phyloP scores from a whole-genome alignment of 2,329 filamentous ascomycete species.

The Aspergillus vadensis region DNA sequence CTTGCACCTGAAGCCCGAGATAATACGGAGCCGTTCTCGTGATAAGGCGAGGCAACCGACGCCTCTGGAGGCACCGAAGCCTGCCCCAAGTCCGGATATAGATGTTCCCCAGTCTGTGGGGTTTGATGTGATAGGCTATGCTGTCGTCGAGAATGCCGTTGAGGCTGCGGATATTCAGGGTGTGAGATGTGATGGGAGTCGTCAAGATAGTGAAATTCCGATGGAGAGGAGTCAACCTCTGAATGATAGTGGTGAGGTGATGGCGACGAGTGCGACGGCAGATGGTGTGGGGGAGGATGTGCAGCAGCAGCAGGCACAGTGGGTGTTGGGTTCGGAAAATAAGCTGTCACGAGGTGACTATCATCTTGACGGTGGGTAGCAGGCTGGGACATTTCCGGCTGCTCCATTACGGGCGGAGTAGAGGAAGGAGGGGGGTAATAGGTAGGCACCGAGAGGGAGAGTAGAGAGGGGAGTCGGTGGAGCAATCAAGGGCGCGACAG shows the following conservation, averaged over 20 bases:
- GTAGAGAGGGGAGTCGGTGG: constrained; percentile 15
- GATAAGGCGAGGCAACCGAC: constrained; percentile 25
- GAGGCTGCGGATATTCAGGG: constrained; percentile 25
- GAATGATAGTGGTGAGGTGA: constrained; percentile 7
- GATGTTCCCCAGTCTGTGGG: constrained; percentile 20
- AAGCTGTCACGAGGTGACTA: constrained; percentile 27
- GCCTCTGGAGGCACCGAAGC: constrained; percentile 23
- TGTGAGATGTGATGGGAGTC: constrained; percentile 23
- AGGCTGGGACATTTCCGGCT: constrained; percentile 41
- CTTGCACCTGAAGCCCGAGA: constrained; percentile 30
- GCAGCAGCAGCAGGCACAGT: constrained; percentile 22
- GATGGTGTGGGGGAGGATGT: constrained; percentile 15
- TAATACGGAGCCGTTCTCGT: constrained; percentile 26
- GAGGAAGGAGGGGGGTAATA: constrained; percentile 13
- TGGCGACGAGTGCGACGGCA: constrained; percentile 12
- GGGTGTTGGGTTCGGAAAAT: constrained; percentile 22
- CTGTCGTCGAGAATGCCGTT: constrained; percentile 14
- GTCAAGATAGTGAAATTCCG: constrained; percentile 24
- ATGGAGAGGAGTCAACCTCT: constrained; percentile 16
- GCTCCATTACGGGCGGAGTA: constrained; percentile 30
- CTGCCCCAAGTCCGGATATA: constrained; percentile 21
- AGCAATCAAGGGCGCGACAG: constrained; percentile 22
- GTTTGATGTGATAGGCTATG: constrained; percentile 6
- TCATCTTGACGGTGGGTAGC: constrained; percentile 37
- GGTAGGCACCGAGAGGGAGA: background rate